These are phyloP conservation scores for Linnemannia hyalina DNA, from an alignment of 192 early-diverging fungal genomes.

Conservation along the genomic window DNA sequence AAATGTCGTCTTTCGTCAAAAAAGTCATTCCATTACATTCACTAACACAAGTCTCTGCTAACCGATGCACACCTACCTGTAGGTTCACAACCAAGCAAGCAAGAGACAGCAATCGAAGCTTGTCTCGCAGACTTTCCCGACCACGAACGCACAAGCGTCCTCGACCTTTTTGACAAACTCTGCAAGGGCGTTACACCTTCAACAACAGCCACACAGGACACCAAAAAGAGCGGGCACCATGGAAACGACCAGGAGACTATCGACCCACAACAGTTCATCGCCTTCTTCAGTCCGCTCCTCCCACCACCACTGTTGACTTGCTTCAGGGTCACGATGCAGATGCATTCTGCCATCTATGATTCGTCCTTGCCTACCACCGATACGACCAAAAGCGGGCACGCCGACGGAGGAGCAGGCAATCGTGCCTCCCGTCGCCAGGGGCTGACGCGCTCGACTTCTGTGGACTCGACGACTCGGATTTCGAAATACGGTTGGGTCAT, in stretches of 20 bases:
- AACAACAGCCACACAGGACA: background rate
- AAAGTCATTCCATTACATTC: background rate
- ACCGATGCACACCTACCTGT: background rate
- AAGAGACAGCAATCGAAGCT: slow-evolving; percentile 38
- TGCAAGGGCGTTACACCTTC: background rate
- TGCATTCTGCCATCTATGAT: slow-evolving; percentile 35
- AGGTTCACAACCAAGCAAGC: slow-evolving; percentile 54
- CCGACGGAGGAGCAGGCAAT: background rate
- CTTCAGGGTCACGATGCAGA: slow-evolving; percentile 49
- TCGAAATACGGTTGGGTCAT: slow-evolving; percentile 54
- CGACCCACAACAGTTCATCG: slow-evolving; percentile 41
- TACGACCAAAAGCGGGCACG: background rate
- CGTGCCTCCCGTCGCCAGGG: slow-evolving; percentile 12
- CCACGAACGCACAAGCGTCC: slow-evolving; percentile 22
- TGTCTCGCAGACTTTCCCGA: slow-evolving; percentile 51
- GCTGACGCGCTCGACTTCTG: slow-evolving; percentile 34
- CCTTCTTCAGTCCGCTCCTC: slow-evolving; percentile 32
- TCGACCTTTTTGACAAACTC: slow-evolving; percentile 37
- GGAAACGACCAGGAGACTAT: slow-evolving; percentile 17
- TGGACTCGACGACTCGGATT: slow-evolving; percentile 36
- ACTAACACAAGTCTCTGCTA: background rate
- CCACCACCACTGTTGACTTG: slow-evolving; percentile 43
- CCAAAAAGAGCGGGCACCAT: background rate
- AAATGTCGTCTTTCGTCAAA: background rate
- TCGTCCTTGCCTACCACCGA: background rate